Evolutionary conservation across 805 yeast genomes (phyloP).

Genomic region (Wickerhamomyces bovis): DNA sequence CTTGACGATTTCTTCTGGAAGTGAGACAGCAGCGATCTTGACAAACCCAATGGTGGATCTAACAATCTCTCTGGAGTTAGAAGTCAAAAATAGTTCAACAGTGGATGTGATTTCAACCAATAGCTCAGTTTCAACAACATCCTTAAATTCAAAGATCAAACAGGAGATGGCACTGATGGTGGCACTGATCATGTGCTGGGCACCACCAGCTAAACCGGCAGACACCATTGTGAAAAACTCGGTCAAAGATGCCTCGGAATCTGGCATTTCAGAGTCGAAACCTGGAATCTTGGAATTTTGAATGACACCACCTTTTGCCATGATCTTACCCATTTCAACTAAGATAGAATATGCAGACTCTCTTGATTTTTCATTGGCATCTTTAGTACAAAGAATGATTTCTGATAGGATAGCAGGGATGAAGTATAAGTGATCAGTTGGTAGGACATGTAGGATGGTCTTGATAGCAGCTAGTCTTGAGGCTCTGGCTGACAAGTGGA

Average conservation of each 20-base stretch:
- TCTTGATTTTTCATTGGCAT: constrained; percentile 87
- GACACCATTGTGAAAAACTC: constrained; percentile 90
- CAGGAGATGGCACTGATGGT: constrained; percentile 86
- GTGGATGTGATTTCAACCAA: constrained; percentile 76
- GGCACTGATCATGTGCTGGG: constrained; percentile 97
- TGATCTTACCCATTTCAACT: constrained; percentile 72
- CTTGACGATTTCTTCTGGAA: constrained; percentile 72
- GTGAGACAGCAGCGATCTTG: constrained; percentile 76
- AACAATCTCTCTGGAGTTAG: constrained; percentile 88
- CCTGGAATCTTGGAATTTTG: constrained; percentile 62
- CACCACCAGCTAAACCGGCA: constrained; percentile 92
- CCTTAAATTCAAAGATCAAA: constrained; percentile 78
- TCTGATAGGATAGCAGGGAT: constrained; percentile 83
- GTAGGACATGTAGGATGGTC: constrained; percentile 54
- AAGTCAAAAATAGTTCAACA: constrained; percentile 83
- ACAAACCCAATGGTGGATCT: constrained; percentile 92
- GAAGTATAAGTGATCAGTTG: constrained; percentile 60
- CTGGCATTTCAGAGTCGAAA: constrained; percentile 56
- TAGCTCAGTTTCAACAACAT: constrained; percentile 50
- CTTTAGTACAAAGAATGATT: constrained; percentile 85
- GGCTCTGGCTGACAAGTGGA: constrained; percentile 72
- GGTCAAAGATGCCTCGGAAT: constrained; percentile 58
- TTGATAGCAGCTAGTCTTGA: constrained; percentile 68
- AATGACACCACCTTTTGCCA: constrained; percentile 62
- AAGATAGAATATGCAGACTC: constrained; percentile 70